A percentile compares a stretch with the other conserved stretches of the same genome.
These are phyloP conservation scores for Lepidium africanum DNA, from an alignment of 345 rosid species.

Conservation along the genomic window DNA sequence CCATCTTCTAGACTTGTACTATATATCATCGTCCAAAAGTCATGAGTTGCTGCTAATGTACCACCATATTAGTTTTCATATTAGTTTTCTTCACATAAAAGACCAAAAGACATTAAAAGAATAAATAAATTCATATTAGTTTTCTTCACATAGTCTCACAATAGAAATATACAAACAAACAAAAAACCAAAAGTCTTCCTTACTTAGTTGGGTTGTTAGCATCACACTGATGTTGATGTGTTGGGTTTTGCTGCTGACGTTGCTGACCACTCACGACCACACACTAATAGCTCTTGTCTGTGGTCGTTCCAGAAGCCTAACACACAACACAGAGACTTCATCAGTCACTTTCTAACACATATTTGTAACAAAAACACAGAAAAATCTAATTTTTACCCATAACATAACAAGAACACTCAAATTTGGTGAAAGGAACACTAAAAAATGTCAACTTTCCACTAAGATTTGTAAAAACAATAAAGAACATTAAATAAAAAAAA, in stretches of 20 bases:
- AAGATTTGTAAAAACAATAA: no score
- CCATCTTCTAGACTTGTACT: constrained; percentile 84
- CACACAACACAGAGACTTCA: neutral
- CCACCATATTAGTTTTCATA: constrained; percentile 53
- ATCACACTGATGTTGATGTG: constrained; percentile 88
- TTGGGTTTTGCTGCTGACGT: constrained; percentile 94
- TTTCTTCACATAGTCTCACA: neutral
- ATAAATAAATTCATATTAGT: neutral
- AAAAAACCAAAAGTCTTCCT: constrained; percentile 8
- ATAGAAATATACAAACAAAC: neutral
- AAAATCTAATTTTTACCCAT: no score
- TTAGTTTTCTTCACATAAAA: constrained; percentile 17
- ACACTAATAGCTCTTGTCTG: constrained; percentile 99
- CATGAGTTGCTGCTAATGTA: constrained; percentile 86
- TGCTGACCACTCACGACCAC: constrained; percentile 98
- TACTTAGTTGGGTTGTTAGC: constrained; percentile 99
- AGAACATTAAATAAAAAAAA: no score
- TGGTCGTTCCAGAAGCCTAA: constrained; percentile 86
- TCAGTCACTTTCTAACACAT: constrained; percentile 4
- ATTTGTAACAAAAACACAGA: no score
- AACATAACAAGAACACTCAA: no score
- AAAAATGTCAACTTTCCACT: no score
- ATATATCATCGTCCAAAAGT: constrained; percentile 92
- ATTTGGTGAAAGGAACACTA: no score
- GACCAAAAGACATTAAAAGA: neutral